Base-by-base conservation (phyloP, 148 eudicot genomes). In the Pouteria glomerata region DNA sequence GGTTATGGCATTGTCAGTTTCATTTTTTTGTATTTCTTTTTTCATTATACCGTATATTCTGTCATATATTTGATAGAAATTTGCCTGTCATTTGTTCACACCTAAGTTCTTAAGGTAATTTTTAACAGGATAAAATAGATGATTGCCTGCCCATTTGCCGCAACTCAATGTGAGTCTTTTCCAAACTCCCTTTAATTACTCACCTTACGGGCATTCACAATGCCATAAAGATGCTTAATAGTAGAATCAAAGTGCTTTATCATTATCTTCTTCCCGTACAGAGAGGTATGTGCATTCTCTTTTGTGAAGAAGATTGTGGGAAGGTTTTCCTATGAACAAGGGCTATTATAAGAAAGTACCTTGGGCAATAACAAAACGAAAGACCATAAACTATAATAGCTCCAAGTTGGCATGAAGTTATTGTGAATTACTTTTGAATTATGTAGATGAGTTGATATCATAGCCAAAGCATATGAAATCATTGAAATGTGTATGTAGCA, bases 201-300 rank as follows among this genome's bases (percentile, higher is more conserved):
- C 96, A 90, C 51, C 80, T 93, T 66, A 89, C 98, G 18, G 91
- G 98, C 72, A 94, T 91, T 30, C 97, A 94, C 73, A 94, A 96
- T 84, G 98, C 98, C 30, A 94, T 87, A 69, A 94, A 94, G 87
- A 94, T 94, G 98, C 87, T 94, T 76, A 94, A 85, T 67, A 91
- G 98, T 78, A 82, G 97, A 78, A 81, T 94, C 74, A 85, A 84
- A 82, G 97, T 94, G 69, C 93, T 94, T 72, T 96, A 86, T 71
- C 96, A 94, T 39, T 89, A 91, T 77, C 93, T 94, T 76, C 77
- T 85, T 76, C 83, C 96, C 44, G 91, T 91, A 96, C 88, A 94
- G 78, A 91, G 86, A 88, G 98, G 98, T 88, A 47, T 62, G 26
- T 52, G 44, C 44, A 37, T 48, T 19, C 10, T 47, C 29, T 56